These are phyloP conservation scores for Microglena sp. DNA, from an alignment of 139 green algal genomes.

Conservation along the genomic window DNA sequence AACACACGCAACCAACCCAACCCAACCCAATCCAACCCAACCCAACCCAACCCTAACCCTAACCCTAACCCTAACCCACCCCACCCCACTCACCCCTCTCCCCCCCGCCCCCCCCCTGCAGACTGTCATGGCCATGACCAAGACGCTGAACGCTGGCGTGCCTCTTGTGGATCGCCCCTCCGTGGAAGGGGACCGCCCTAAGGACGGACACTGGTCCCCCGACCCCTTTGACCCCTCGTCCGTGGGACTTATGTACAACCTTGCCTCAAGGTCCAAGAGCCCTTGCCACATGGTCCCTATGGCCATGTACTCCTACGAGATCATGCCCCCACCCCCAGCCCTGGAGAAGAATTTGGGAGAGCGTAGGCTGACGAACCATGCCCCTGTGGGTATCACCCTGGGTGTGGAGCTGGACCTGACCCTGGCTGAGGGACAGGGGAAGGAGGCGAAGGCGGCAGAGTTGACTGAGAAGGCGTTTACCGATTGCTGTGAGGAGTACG, in stretches of 20 bases:
- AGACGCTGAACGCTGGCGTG: slow-evolving; percentile 63
- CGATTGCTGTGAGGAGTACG: slow-evolving; percentile 42
- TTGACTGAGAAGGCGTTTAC: slow-evolving; percentile 12
- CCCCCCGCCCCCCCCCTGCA: no score
- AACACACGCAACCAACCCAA: no score
- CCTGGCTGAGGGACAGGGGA: slow-evolving; percentile 33
- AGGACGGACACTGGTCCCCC: slow-evolving; percentile 53
- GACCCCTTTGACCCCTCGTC: slow-evolving; percentile 74
- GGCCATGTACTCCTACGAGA: slow-evolving; percentile 76
- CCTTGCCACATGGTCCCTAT: slow-evolving; percentile 83
- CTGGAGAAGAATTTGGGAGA: slow-evolving; percentile 70
- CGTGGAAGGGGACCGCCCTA: slow-evolving; percentile 77
- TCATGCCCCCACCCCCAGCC: slow-evolving; percentile 90
- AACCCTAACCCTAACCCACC: no score
- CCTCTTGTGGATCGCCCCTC: slow-evolving; percentile 89
- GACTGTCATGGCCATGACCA: no score
- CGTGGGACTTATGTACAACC: slow-evolving; percentile 84
- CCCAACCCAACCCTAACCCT: no score
- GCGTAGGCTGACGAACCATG: slow-evolving; percentile 60
- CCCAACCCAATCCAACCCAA: no score
- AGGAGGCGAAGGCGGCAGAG: slow-evolving; percentile 26
- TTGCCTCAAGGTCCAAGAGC: slow-evolving; percentile 17
- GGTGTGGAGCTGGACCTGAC: slow-evolving; percentile 56
- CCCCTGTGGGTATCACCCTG: slow-evolving; percentile 64
- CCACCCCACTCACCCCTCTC: no score